phyloP scores from a whole-genome alignment of 2,329 filamentous ascomycete species.

The Fusarium compactum region DNA sequence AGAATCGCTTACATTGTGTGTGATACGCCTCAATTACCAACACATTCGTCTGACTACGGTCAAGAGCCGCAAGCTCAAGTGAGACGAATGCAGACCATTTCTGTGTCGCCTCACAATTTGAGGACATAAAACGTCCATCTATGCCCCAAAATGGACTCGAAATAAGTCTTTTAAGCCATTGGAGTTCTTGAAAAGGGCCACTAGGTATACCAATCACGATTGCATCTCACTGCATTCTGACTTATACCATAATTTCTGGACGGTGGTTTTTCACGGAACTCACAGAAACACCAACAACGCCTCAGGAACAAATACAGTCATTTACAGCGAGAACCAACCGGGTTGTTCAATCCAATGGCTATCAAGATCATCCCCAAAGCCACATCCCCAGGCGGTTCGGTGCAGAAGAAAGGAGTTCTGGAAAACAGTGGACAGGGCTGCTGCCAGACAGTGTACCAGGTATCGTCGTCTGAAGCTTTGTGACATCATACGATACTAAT shows the following conservation, averaged over 20 bases:
- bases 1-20: not conserved
- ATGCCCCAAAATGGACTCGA: not conserved
- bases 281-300: slow-evolving; percentile 7
- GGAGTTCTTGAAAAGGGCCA: not conserved
- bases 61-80: slow-evolving; percentile 6
- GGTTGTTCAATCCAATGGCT: slow-evolving; percentile 2
- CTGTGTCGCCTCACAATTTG: not conserved
- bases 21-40: not conserved
- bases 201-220: not conserved
- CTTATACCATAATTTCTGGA: not conserved
- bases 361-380: slow-evolving; percentile 1
- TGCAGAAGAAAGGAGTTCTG: not conserved
- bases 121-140: slow-evolving; percentile 27
- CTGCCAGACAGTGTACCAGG: slow-evolving; percentile 12
- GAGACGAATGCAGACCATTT: not conserved
- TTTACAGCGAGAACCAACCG: not conserved
- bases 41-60: slow-evolving; percentile 11
- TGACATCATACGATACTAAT: not conserved
- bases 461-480: not conserved
- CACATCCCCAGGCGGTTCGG: slow-evolving; percentile 1
- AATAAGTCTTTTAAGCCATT: not conserved
- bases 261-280: slow-evolving; percentile 2
- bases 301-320: not conserved
- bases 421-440: slow-evolving; percentile 9
- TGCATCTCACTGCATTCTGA: not conserved